Evolutionary conservation across 176 grass and related monocot genomes (phyloP), one percentile per base, ranked within the genome.

Genomic region (Triticum aestivum): DNA sequence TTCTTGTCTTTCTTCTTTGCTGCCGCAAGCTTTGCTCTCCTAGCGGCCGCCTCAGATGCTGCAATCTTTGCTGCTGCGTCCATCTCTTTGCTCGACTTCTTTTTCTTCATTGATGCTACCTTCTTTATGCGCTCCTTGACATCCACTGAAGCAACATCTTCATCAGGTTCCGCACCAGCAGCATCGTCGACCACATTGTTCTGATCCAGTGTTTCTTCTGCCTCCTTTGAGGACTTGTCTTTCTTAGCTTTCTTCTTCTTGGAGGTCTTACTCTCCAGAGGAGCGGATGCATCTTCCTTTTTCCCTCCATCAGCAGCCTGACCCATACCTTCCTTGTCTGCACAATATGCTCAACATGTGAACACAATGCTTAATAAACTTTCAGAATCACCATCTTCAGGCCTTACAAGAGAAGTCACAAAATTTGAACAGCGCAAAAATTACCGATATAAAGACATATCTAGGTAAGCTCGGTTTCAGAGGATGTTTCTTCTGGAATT

Each of bases 1-100:
- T 56, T 95, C 89, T 97, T 97, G 83, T 97, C 95, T 93, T 95
- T 97, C 89, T 97, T 97, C 83, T 95, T 97, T 4, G 95, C 95
- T 41, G 92, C 89, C 1, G 89, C 91, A 21, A 97, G 91, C 71
- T 67, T 89, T 14, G 95, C 92, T 2, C 42, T 95, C 86, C 95
- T 97, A 30, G 95, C 91, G 64, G 92, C 87, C 2, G 95, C 92
- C 77, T 97, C 95, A 0, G 83, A 79, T 32, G 92, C 83, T 14
- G 91, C 95, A 11, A 89, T 93, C 70, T 95, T 97, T 62, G 91
- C 92, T 24, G 91, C 92, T 13, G 76, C 20, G 5, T 91, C 95
- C 87, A 92, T 74, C 82, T 97, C 95, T 88, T 95, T 97, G 61
- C 81, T 89, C 12, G 92, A 91, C 69, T 95, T 97, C 93, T 97